Evolutionary conservation across 106 monocot species (phyloP), one percentile per base, ranked within the genome.

Genomic region (Gastrodia elata): DNA sequence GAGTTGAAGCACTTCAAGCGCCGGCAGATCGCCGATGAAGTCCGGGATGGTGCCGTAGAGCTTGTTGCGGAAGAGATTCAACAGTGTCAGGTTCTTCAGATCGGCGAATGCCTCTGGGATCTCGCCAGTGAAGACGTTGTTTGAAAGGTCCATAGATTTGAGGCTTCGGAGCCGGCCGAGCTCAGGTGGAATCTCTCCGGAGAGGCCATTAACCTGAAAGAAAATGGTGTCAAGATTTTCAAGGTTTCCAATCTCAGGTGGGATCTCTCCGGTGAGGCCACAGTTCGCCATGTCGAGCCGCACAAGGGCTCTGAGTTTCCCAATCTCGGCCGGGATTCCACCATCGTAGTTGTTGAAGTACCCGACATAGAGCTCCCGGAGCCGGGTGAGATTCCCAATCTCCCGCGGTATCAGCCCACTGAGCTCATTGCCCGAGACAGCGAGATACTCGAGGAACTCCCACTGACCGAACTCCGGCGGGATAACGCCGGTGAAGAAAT

Each of bases 341-440:
- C 93, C 87, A 20, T 73, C 57, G 88, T 78, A 88, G 68, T 52
- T 82, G 70, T 91, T 86, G 82, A 88, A 94, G 82, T 88, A 94
- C 4, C 94, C 94, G 20, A 88, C 33, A 74, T 94, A 94, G 25
- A 94, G 84, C 82, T 94, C 67, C 48, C 65, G 68, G 11, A 94
- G 81, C 3, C 30, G 73, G 8, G 77, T 76, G 28, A 91, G 82
- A 65, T 86, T 86, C 11, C 84, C 85, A 38, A 94, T 58, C 76
- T 88, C 91, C 37, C 79, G 68, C 8, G 94, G 94, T 41, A 94
- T 83, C 7, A 25, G 34, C 3, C 94, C 94, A 32, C 58, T 70
- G 20, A 94, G 85, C 79, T 87, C 88, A 80, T 94, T 94, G 13
- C 94, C 94, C 34, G 94, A 94, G 38, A 94, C 80, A 0, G 94